Conservation (phyloP, 2,329 filamentous ascomycete genomes). For the Penicillium sp. region DNA sequence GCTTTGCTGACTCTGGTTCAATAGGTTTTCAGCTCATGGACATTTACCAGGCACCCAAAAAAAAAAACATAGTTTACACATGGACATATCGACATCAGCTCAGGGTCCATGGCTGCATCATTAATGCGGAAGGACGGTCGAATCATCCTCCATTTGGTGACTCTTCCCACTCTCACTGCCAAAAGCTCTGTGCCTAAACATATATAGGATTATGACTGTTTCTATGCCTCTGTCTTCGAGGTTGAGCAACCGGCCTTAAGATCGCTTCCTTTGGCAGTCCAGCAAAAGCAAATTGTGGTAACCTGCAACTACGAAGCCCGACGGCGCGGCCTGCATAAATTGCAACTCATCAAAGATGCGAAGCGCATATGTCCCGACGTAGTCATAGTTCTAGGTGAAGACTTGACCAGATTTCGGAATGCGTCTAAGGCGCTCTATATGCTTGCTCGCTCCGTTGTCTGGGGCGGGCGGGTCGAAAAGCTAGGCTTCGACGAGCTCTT, state of each 20-base stretch:
- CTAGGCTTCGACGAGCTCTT: slow-evolving; percentile 87
- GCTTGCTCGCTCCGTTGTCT: slow-evolving; percentile 70
- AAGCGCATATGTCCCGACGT: slow-evolving; percentile 77
- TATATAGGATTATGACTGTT: slow-evolving; percentile 61
- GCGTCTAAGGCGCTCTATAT: slow-evolving; percentile 77
- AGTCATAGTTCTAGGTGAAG: slow-evolving; percentile 82
- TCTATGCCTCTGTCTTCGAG: slow-evolving; percentile 91
- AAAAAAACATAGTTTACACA: neutral
- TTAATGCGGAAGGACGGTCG: slow-evolving; percentile 57
- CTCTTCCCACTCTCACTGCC: slow-evolving; percentile 25
- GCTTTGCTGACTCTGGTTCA: neutral
- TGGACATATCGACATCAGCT: slow-evolving; percentile 8
- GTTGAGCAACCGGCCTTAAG: slow-evolving; percentile 73
- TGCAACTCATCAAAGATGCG: slow-evolving; percentile 82
- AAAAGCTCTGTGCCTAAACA: neutral
- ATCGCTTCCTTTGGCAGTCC: slow-evolving; percentile 73
- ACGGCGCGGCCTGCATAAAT: slow-evolving; percentile 63
- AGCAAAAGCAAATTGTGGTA: slow-evolving; percentile 89
- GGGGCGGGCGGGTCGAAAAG: slow-evolving; percentile 74
- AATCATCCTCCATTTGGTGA: slow-evolving; percentile 79
- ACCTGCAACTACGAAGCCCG: slow-evolving; percentile 94
- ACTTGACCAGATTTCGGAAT: slow-evolving; percentile 80
- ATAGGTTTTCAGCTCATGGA: neutral
- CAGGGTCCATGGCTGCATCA: slow-evolving; percentile 24
- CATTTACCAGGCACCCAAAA: neutral